phyloP scores from a whole-genome alignment of 2,329 filamentous ascomycete genomes.

The Pleomassaria siparia region DNA sequence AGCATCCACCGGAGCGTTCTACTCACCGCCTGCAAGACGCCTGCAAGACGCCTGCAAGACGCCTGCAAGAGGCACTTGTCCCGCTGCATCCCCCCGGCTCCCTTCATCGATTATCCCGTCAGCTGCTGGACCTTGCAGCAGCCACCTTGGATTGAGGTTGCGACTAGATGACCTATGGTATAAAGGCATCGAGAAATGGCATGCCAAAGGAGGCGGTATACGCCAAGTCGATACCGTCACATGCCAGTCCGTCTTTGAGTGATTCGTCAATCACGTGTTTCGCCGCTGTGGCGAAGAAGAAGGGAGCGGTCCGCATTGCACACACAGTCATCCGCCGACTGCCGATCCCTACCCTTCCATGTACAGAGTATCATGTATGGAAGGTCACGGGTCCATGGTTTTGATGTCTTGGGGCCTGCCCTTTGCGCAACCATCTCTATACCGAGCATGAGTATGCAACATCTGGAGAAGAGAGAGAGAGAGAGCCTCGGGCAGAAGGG shows the following conservation, averaged over 20 bases:
- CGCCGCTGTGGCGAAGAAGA: constrained; percentile 28
- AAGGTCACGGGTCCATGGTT: constrained; percentile 27
- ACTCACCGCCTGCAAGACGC: constrained; percentile 3
- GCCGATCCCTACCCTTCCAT: constrained; percentile 26
- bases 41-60: too few relatives aligned
- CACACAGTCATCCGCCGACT: constrained; percentile 21
- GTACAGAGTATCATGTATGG: constrained; percentile 21
- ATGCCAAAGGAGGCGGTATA: neutral
- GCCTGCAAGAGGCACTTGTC: constrained; percentile 23
- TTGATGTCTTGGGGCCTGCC: too few relatives aligned
- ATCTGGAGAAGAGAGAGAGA: too few relatives aligned
- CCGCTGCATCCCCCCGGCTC: constrained; percentile 26
- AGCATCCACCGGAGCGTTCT: constrained; percentile 17
- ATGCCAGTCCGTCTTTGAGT: constrained; percentile 22
- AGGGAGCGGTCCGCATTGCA: constrained; percentile 33
- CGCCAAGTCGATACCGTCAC: constrained; percentile 22
- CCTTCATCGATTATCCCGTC: constrained; percentile 20
- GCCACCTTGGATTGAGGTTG: neutral
- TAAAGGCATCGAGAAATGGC: neutral
- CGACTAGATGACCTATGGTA: neutral
- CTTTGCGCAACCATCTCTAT: too few relatives aligned
- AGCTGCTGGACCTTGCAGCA: constrained; percentile 16
- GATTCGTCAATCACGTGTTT: constrained; percentile 23
- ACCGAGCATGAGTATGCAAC: too few relatives aligned
- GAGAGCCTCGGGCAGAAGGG: too few relatives aligned